A percentile compares a stretch with the other conserved stretches of the same genome.
Evolutionary conservation across 2,329 filamentous ascomycete species (phyloP).

Genomic region (Arthrobotrys sphaeroides): DNA sequence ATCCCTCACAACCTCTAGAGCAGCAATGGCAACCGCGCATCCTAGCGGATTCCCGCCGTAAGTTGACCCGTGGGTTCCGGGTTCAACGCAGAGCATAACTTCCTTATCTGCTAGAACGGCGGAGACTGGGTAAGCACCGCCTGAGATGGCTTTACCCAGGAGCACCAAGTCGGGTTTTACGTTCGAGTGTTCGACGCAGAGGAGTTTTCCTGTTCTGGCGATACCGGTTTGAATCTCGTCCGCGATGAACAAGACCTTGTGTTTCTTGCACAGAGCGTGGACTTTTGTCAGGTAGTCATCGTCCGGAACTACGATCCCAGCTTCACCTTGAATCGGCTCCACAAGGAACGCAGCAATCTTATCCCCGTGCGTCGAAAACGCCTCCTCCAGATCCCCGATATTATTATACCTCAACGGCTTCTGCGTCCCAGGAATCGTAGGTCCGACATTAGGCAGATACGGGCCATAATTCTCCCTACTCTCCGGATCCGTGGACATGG

Average conservation of each 20-base stretch:
- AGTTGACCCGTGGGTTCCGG: slow-evolving; percentile 96
- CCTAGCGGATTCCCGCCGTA: slow-evolving; percentile 97
- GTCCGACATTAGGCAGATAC: slow-evolving; percentile 88
- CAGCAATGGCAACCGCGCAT: slow-evolving; percentile 93
- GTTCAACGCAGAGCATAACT: slow-evolving; percentile 94
- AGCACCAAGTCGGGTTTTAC: slow-evolving; percentile 96
- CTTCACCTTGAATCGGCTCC: slow-evolving; percentile 97
- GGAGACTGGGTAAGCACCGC: slow-evolving; percentile 98
- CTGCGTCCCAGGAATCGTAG: slow-evolving; percentile 76
- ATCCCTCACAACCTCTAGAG: slow-evolving; percentile 91
- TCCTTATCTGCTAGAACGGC: slow-evolving; percentile 88
- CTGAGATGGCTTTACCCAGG: slow-evolving; percentile 96
- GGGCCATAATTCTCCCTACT: slow-evolving; percentile 97
- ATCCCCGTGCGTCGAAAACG: slow-evolving; percentile 80
- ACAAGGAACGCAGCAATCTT: slow-evolving; percentile 92
- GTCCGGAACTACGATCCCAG: slow-evolving; percentile 93
- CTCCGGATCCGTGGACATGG: slow-evolving; percentile 93
- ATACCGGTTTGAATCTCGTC: slow-evolving; percentile 97
- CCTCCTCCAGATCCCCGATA: slow-evolving; percentile 79
- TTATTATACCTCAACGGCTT: slow-evolving; percentile 87
- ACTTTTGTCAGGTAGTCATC: slow-evolving; percentile 85
- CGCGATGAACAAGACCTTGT: slow-evolving; percentile 95
- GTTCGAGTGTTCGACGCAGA: slow-evolving; percentile 92
- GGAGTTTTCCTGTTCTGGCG: slow-evolving; percentile 89
- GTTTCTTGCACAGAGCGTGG: slow-evolving; percentile 86